phyloP scores from a whole-genome alignment of 2,329 filamentous ascomycete species.

The Escovopsis weberi region DNA sequence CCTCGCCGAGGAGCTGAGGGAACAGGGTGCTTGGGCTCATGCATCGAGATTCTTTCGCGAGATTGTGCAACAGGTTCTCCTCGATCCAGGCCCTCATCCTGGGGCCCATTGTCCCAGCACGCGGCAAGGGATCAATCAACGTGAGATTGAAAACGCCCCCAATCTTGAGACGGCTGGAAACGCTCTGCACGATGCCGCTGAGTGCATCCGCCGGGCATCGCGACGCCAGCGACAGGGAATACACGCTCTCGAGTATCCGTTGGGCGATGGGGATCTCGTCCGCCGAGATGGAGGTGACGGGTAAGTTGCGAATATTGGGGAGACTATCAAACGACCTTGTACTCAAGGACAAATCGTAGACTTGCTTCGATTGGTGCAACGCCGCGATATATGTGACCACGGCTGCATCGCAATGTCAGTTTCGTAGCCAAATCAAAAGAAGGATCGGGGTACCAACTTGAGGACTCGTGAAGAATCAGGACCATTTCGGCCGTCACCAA shows the following conservation, averaged over 20 bases:
- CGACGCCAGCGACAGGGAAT: constrained; percentile 41
- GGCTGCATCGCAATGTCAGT: constrained; percentile 18
- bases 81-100: constrained; percentile 47
- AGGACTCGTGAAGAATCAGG: constrained; percentile 36
- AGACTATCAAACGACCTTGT: constrained; percentile 24
- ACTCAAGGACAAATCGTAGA: constrained; percentile 30
- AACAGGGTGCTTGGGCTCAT: constrained; percentile 44
- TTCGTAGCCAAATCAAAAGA: not conserved
- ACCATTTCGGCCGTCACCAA: constrained; percentile 11
- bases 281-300: constrained; percentile 23
- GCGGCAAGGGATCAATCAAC: constrained; percentile 48
- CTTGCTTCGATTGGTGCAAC: constrained; percentile 22
- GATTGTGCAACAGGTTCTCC: constrained; percentile 41
- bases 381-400: constrained; percentile 35
- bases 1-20: constrained; percentile 43
- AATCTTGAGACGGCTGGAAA: constrained; percentile 39
- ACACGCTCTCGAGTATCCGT: constrained; percentile 32
- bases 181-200: constrained; percentile 38
- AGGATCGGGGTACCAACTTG: constrained; percentile 21
- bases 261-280: constrained; percentile 23
- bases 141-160: constrained; percentile 43
- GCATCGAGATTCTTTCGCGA: constrained; percentile 45
- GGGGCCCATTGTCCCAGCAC: constrained; percentile 40
- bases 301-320: constrained; percentile 25
- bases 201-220: constrained; percentile 42